phyloP scores from a whole-genome alignment of 371 early-diverging fungal genomes.

The Funneliformis caledonium region DNA sequence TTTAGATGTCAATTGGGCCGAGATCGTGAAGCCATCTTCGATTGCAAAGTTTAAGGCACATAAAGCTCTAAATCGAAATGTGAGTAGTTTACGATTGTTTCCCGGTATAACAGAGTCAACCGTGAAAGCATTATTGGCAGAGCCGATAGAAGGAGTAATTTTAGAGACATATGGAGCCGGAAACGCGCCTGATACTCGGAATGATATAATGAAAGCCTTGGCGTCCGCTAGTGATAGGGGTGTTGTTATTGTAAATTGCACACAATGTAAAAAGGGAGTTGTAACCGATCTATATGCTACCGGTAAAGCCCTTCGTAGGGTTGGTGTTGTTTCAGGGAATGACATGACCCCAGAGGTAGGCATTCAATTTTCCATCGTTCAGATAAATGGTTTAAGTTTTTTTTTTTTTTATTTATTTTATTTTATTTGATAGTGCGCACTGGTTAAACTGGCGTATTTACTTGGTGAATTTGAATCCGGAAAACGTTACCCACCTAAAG shows the following conservation, averaged over 20 bases:
- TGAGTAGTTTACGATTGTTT: constrained; percentile 89
- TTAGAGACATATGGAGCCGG: constrained; percentile 97
- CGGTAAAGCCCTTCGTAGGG: constrained; percentile 78
- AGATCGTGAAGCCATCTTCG: constrained; percentile 83
- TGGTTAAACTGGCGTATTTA: constrained; percentile 93
- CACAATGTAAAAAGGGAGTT: constrained; percentile 86
- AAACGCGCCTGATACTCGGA: constrained; percentile 90
- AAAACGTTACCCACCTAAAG: constrained; percentile 57
- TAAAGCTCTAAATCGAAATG: constrained; percentile 84
- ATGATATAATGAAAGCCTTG: constrained; percentile 80
- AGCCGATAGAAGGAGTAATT: constrained; percentile 90
- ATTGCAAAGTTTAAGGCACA: constrained; percentile 85
- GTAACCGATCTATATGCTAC: constrained; percentile 94
- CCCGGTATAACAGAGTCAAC: constrained; percentile 93
- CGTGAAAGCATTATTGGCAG: constrained; percentile 83
- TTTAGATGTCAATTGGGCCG: constrained; percentile 90
- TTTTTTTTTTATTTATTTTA: not conserved
- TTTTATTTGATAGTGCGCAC: constrained; percentile 68
- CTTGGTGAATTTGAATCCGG: constrained; percentile 64
- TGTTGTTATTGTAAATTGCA: constrained; percentile 95
- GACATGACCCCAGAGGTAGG: constrained; percentile 94
- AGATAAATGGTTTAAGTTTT: not conserved
- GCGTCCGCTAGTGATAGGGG: constrained; percentile 90
- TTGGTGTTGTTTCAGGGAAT: constrained; percentile 93
- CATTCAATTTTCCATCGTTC: not conserved